Evolutionary conservation across 805 yeast species (phyloP), one percentile per base, ranked within the genome.

Genomic region (Starmerella bombicola): DNA sequence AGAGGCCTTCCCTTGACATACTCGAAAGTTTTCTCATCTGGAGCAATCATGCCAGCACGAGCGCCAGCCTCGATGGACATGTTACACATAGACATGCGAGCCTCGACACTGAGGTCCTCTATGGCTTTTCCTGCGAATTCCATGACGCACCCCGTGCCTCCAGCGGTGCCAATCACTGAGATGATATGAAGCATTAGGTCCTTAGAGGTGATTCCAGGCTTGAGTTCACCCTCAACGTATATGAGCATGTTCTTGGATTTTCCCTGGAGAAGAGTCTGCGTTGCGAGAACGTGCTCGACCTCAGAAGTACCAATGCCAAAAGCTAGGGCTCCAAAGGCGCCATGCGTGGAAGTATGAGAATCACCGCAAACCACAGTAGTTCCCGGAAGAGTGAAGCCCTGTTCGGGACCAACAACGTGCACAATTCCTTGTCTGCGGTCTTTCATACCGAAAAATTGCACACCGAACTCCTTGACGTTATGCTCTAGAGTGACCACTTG

Each of bases 31-130:
- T 62, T 76, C 50, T 85, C 80, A 60, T 91, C 98, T 8, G 98
- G 98, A 50, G 79, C 81, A 60, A 91, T 88, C 96, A 91, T 84
- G 65, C 98, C 98, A 21, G 98, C 97, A 68, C 98, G 79, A 15
- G 98, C 98, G 67, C 98, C 98, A 45, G 80, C 98, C 68, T 91
- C 98, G 57, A 91, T 88, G 34, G 97, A 78, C 98, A 91, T 91
- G 63, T 91, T 91, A 73, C 98, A 91, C 69, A 91, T 91, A 40
- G 97, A 85, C 98, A 91, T 91, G 66, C 98, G 76, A 9, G 97
- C 95, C 66, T 91, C 98, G 85, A 91, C 84, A 24, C 93, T 74
- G 47, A 91, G 71, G 48, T 71, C 74, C 63, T 80, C 83, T 55
- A 91, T 86, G 42, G 97, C 96, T 52, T 78, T 74, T 62, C 98